Evolutionary conservation across 805 yeast genomes (phyloP).

Genomic region (Candida sakaeoensis): DNA sequence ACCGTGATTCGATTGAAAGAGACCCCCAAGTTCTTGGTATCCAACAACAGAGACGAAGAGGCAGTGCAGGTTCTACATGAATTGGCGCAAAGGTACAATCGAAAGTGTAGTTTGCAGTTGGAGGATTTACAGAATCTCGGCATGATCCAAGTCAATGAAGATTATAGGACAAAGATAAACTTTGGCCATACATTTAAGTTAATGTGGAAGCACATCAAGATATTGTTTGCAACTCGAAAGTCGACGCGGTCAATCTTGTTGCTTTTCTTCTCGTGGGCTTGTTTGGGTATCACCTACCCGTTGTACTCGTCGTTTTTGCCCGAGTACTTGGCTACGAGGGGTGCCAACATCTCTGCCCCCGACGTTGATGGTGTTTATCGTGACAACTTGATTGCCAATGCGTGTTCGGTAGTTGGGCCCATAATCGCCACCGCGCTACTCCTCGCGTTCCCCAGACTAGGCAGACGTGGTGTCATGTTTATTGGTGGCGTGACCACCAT

Average conservation of each 20-base stretch:
- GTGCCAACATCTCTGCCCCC: conserved; percentile 42
- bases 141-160: conserved; percentile 17
- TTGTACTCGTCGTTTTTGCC: conserved; percentile 52
- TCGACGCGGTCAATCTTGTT: conserved; percentile 40
- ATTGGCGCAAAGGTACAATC: conserved; percentile 44
- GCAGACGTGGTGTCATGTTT: conserved; percentile 56
- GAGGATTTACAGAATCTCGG: conserved; percentile 47
- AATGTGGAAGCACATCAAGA: conserved; percentile 32
- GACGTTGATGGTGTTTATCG: conserved; percentile 19
- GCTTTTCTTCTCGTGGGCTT: conserved; percentile 47
- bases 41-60: conserved; percentile 50
- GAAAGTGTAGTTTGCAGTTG: conserved; percentile 39
- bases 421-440: conserved; percentile 24
- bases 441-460: conserved; percentile 28
- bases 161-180: conserved; percentile 18
- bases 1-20: conserved; percentile 39
- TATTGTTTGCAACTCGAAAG: conserved; percentile 37
- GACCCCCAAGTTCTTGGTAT: conserved; percentile 53
- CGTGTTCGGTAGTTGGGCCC: conserved; percentile 27
- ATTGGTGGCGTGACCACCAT: conserved; percentile 52
- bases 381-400: conserved; percentile 25
- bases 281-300: conserved; percentile 54
- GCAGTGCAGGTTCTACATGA: conserved; percentile 40
- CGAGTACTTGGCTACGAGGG: conserved; percentile 46
- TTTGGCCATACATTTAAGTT: conserved; percentile 19